phyloP scores from a whole-genome alignment of 108 stramenopile genomes.

The Parmales sp. region DNA sequence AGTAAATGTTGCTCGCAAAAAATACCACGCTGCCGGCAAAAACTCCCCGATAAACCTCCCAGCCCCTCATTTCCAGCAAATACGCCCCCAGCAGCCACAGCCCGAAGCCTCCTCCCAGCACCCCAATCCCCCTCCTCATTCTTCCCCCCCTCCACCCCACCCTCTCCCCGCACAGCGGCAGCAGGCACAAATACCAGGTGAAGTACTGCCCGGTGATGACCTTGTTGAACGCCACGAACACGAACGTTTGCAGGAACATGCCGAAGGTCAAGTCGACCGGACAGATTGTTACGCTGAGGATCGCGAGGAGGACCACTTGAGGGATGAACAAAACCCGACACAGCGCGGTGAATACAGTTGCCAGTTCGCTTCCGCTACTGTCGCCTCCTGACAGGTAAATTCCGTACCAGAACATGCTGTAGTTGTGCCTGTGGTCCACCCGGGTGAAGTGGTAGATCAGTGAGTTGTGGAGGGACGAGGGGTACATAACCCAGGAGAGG shows the following conservation, averaged over 20 bases:
- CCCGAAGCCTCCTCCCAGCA: conserved; percentile 38
- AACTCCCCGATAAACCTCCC: conserved; percentile 50
- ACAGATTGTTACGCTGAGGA: conserved; percentile 54
- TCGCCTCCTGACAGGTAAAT: conserved; percentile 80
- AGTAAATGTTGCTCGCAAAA: too few relatives aligned
- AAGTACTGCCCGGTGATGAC: conserved; percentile 98
- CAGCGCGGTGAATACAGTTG: conserved; percentile 2
- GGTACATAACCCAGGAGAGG: conserved; percentile 43
- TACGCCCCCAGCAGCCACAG: conserved; percentile 66
- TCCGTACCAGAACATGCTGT: conserved; percentile 70
- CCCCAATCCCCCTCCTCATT: conserved; percentile 20
- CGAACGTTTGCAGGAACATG: conserved; percentile 77
- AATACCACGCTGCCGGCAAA: too few relatives aligned
- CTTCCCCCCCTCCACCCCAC: conserved; percentile 31
- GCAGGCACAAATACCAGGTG: conserved; percentile 82
- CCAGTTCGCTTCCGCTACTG: conserved; percentile 8
- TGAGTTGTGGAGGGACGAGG: conserved; percentile 67
- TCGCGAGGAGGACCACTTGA: conserved; percentile 60
- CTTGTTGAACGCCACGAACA: conserved; percentile 96
- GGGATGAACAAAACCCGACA: conserved; percentile 54
- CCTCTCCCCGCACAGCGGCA: conserved; percentile 55
- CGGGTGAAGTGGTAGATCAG: conserved; percentile 87
- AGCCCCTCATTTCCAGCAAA: conserved; percentile 68
- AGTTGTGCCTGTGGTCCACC: conserved; percentile 89
- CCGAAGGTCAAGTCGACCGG: conserved; percentile 58